phyloP scores from a whole-genome alignment of 2,329 filamentous ascomycete genomes.

The Fusarium haematococcum region DNA sequence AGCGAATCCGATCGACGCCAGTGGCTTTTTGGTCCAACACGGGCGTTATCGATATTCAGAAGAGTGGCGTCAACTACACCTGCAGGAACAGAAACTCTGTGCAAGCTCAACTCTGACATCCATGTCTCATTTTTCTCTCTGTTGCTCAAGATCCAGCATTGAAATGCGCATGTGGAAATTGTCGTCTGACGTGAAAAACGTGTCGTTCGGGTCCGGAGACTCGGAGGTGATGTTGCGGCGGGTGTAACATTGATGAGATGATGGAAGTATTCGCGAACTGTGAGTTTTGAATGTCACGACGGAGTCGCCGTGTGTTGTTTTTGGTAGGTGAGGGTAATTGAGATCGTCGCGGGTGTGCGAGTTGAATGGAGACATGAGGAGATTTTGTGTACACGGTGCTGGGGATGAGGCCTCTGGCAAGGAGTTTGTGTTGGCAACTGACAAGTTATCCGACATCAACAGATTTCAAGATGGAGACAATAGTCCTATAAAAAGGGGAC shows the following conservation, averaged over 20 bases:
- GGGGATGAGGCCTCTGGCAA: neutral
- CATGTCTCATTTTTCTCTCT: constrained; percentile 23
- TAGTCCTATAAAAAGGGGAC: constrained; percentile 13
- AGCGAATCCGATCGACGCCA: constrained; percentile 3
- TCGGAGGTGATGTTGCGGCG: neutral
- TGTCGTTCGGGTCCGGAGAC: neutral
- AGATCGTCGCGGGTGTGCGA: constrained; percentile 26
- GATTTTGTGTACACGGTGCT: constrained; percentile 12
- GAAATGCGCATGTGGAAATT: neutral
- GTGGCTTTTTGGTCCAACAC: constrained; percentile 7
- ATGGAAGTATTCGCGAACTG: neutral
- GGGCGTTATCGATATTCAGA: neutral
- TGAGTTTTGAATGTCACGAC: neutral
- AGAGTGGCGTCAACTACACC: neutral
- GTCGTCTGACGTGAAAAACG: neutral
- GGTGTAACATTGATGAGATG: neutral
- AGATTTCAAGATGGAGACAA: neutral
- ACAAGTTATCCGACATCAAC: neutral
- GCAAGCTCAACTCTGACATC: constrained; percentile 5
- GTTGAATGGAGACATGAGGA: constrained; percentile 29
- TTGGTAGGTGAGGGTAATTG: neutral
- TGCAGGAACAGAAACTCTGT: constrained; percentile 2
- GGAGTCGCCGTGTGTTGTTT: neutral
- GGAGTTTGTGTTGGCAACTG: neutral
- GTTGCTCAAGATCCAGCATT: constrained; percentile 1